A percentile compares a stretch with the other conserved stretches of the same genome.
Conservation (phyloP, 305 asterid genomes). For the Rubia peregrina region DNA sequence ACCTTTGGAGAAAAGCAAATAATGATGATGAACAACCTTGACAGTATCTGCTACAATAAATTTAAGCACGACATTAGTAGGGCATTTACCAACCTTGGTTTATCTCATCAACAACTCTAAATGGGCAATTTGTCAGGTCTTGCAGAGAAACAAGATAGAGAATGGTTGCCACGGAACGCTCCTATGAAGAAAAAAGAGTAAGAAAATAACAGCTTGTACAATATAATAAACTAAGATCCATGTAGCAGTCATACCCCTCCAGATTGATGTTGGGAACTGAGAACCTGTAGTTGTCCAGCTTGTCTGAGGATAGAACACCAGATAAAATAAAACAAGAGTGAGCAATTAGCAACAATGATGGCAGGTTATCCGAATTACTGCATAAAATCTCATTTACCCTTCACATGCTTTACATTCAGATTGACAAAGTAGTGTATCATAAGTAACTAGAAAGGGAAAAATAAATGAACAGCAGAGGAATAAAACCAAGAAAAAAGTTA, state of each 20-base stretch:
- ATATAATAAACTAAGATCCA: conserved; percentile 18
- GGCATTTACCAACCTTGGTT: conserved; percentile 70
- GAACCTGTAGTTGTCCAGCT: conserved; percentile 92
- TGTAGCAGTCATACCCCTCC: conserved; percentile 76
- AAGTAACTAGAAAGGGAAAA: neutral
- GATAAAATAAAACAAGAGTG: conserved; percentile 14
- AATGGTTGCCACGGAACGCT: conserved; percentile 96
- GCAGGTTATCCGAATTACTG: neutral
- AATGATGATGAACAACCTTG: conserved; percentile 2
- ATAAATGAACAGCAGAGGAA: neutral
- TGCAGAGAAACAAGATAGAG: conserved; percentile 95
- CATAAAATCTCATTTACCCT: neutral
- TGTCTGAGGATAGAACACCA: conserved; percentile 49
- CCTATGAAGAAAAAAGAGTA: conserved; percentile 39
- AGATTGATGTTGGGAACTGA: conserved; percentile 97
- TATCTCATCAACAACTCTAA: conserved; percentile 98
- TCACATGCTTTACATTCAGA: neutral
- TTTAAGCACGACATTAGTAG: neutral
- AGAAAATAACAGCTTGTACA: conserved; percentile 23
- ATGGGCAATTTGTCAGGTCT: conserved; percentile 97
- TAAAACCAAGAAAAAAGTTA: conserved; percentile 8
- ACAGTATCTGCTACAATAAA: neutral
- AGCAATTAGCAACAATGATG: neutral
- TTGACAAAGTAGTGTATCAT: neutral
- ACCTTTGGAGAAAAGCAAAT: conserved; percentile 15